phyloP scores from a whole-genome alignment of 768 basidiomycete species.

The Russula sp. region DNA sequence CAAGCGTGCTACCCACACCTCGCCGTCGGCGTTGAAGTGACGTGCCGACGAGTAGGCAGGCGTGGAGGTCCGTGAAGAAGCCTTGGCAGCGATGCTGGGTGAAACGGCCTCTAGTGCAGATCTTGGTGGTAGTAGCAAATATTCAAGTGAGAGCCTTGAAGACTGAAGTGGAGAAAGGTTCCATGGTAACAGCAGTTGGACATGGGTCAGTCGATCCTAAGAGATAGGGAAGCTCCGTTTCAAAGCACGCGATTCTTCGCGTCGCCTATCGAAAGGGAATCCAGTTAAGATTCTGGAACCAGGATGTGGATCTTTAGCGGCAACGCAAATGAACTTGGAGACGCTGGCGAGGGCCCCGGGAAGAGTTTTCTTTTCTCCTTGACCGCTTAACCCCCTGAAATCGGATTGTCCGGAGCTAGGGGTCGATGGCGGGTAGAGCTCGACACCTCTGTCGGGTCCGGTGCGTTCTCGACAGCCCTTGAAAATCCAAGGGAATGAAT shows the following conservation, averaged over 20 bases:
- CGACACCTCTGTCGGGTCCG: too few relatives aligned
- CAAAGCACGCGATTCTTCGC: slow-evolving; percentile 50
- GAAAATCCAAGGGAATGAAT: slow-evolving; percentile 43
- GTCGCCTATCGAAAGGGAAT: slow-evolving; percentile 44
- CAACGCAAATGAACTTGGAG: too few relatives aligned
- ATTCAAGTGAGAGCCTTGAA: slow-evolving; percentile 47
- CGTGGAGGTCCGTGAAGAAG: slow-evolving; percentile 78
- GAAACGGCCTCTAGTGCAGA: slow-evolving; percentile 80
- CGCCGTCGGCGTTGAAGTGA: slow-evolving; percentile 69
- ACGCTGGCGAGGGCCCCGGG: too few relatives aligned
- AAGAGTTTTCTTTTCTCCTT: slow-evolving; percentile 63
- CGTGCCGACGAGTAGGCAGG: slow-evolving; percentile 72
- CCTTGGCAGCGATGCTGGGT: slow-evolving; percentile 71
- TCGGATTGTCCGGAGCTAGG: slow-evolving; percentile 54
- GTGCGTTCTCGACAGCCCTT: too few relatives aligned
- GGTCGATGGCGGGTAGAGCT: too few relatives aligned
- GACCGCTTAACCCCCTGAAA: slow-evolving; percentile 71
- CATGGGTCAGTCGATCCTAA: slow-evolving; percentile 10
- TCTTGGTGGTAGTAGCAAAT: slow-evolving; percentile 89
- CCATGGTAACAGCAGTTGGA: slow-evolving; percentile 6
- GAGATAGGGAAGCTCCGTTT: slow-evolving; percentile 42
- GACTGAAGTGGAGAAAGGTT: slow-evolving; percentile 7
- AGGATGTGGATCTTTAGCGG: too few relatives aligned
- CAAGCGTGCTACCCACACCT: slow-evolving; percentile 83
- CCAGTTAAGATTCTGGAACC: slow-evolving; percentile 43